Percentiles rank a stretch among this genome's conserved stretches.
Conservation (phyloP, 208 protist genomes). For the Acanthamoeba culbertsoni region DNA sequence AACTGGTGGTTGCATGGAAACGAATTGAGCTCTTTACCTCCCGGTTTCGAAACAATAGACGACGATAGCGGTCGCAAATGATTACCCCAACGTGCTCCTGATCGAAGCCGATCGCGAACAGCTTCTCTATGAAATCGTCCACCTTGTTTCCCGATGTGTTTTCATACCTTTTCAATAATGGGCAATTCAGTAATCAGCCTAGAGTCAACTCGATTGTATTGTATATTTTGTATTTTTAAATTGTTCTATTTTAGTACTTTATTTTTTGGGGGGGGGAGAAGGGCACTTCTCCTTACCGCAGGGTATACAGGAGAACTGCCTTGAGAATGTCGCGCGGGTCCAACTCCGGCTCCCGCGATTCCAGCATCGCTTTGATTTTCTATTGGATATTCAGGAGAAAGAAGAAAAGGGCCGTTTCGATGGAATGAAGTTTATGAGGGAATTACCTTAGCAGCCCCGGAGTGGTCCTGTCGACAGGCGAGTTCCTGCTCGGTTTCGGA, state of each 20-base stretch:
- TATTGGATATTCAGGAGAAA: not conserved
- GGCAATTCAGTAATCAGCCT: not conserved
- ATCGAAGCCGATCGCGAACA: slow-evolving; percentile 12
- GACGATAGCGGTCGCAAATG: not conserved
- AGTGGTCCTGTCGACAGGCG: slow-evolving; percentile 82
- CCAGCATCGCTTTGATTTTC: slow-evolving; percentile 27
- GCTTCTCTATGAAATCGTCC: slow-evolving; percentile 27
- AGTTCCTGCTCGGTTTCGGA: slow-evolving; percentile 96
- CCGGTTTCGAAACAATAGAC: not conserved
- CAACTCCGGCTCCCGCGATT: not conserved
- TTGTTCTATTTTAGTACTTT: no score
- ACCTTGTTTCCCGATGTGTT: slow-evolving; percentile 41
- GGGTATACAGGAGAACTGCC: slow-evolving; percentile 11
- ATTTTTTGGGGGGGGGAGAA: no score
- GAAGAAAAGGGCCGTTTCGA: not conserved
- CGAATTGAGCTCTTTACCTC: not conserved
- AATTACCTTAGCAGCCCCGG: slow-evolving; percentile 81
- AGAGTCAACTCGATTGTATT: no score
- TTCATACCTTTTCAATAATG: not conserved
- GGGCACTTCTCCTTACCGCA: not conserved
- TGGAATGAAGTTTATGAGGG: not conserved
- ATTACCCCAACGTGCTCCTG: slow-evolving; percentile 31
- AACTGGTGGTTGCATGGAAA: not conserved
- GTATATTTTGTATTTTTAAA: no score
- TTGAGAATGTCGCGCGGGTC: slow-evolving; percentile 34